Percentiles rank a stretch among this genome's conserved stretches.
Evolutionary conservation across 371 early-diverging fungal species (phyloP).

Genomic region (Rhizopus sp.): DNA sequence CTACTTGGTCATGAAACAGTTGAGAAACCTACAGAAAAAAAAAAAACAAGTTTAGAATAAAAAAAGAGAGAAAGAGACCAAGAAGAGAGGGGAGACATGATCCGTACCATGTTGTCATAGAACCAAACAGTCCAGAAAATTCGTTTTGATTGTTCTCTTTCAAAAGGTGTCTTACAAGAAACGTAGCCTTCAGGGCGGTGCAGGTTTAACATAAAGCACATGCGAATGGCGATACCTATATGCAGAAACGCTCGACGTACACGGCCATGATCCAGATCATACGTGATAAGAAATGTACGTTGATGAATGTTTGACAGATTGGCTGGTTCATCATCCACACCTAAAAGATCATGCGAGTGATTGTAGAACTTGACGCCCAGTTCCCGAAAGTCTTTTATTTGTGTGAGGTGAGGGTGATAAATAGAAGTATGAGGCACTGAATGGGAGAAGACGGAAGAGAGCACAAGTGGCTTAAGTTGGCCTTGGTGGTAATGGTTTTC

Average conservation of each 20-base stretch:
- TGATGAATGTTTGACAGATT: slow-evolving; percentile 36
- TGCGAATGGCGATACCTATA: slow-evolving; percentile 36
- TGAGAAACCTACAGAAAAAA: slow-evolving; percentile 10
- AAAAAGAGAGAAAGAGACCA: slow-evolving; percentile 14
- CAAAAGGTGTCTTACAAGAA: slow-evolving; percentile 18
- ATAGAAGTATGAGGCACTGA: slow-evolving; percentile 31
- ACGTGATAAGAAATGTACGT: slow-evolving; percentile 29
- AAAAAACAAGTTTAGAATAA: neutral
- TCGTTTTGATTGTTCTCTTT: slow-evolving; percentile 33
- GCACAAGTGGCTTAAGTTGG: slow-evolving; percentile 24
- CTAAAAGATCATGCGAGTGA: slow-evolving; percentile 28
- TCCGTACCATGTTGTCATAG: slow-evolving; percentile 34
- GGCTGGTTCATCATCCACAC: slow-evolving; percentile 28
- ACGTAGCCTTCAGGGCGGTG: slow-evolving; percentile 33
- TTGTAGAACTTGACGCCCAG: slow-evolving; percentile 31
- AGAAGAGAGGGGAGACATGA: no score
- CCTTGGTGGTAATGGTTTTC: slow-evolving; percentile 26
- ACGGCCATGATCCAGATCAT: slow-evolving; percentile 38
- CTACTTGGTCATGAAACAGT: slow-evolving; percentile 21
- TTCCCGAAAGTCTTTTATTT: slow-evolving; percentile 29
- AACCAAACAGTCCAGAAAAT: slow-evolving; percentile 45
- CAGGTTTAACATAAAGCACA: slow-evolving; percentile 36
- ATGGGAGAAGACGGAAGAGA: slow-evolving; percentile 33
- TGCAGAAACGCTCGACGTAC: slow-evolving; percentile 36
- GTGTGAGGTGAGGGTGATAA: slow-evolving; percentile 32